Conservation (phyloP, 257 asterid species). For the Anisodus tanguticus region DNA sequence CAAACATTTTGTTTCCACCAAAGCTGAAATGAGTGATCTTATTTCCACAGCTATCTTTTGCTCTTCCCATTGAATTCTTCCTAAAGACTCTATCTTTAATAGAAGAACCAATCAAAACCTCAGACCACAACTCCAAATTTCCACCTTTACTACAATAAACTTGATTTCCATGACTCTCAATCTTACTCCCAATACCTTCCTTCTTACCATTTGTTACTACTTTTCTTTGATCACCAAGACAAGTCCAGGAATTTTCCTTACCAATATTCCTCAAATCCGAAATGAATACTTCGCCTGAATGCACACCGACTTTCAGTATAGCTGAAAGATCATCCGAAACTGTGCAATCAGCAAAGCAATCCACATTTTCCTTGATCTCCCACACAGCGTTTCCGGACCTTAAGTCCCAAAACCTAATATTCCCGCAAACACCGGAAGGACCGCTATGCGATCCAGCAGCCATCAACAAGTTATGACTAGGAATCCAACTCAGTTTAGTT, state of each 20-base stretch:
- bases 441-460: slow-evolving; percentile 97
- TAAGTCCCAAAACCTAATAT: slow-evolving; percentile 81
- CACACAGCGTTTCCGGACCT: slow-evolving; percentile 71
- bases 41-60: slow-evolving; percentile 60
- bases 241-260: slow-evolving; percentile 59
- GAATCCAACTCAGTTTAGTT: slow-evolving; percentile 77
- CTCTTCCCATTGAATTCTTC: slow-evolving; percentile 84
- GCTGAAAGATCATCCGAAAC: slow-evolving; percentile 53
- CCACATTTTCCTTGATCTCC: slow-evolving; percentile 75
- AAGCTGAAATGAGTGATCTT: slow-evolving; percentile 60
- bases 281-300: slow-evolving; percentile 72
- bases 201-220: slow-evolving; percentile 67
- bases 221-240: slow-evolving; percentile 73
- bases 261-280: slow-evolving; percentile 74
- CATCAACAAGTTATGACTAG: slow-evolving; percentile 78
- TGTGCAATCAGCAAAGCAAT: slow-evolving; percentile 86
- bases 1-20: slow-evolving; percentile 89
- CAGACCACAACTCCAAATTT: slow-evolving; percentile 80
- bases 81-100: slow-evolving; percentile 54
- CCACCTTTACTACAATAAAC: slow-evolving; percentile 81
- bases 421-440: slow-evolving; percentile 79
- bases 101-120: slow-evolving; percentile 57
- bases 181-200: slow-evolving; percentile 74
- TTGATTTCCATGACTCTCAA: slow-evolving; percentile 84
- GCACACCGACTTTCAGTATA: slow-evolving; percentile 82